Percentiles rank a stretch among this genome's conserved stretches.
phyloP scores from a whole-genome alignment of 805 yeast genomes.

The Candida tammaniensis region DNA sequence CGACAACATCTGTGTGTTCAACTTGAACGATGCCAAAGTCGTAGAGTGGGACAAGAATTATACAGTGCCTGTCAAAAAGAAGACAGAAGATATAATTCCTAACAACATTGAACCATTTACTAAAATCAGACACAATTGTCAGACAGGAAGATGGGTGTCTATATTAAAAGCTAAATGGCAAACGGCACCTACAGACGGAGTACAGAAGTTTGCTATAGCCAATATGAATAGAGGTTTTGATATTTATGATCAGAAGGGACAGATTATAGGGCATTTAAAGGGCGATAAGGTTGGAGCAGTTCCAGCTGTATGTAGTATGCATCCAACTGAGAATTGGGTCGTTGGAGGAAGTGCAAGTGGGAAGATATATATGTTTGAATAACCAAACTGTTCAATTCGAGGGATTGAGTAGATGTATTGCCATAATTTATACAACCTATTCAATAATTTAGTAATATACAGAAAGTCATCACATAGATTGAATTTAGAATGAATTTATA shows the following conservation, averaged over 20 bases:
- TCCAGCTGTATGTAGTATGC: conserved; percentile 85
- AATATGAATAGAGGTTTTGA: conserved; percentile 91
- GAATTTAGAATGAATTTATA: background rate
- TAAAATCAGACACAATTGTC: conserved; percentile 84
- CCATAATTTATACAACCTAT: background rate
- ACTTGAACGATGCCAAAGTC: conserved; percentile 42
- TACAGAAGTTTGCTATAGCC: conserved; percentile 84
- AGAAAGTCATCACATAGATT: no score
- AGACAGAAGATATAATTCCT: conserved; percentile 19
- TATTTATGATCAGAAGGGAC: conserved; percentile 73
- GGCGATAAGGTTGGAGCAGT: conserved; percentile 74
- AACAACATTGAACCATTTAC: conserved; percentile 55
- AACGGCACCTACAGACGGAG: conserved; percentile 59
- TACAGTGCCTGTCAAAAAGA: conserved; percentile 5
- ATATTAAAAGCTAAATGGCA: conserved; percentile 91
- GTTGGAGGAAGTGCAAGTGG: conserved; percentile 96
- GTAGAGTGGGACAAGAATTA: conserved; percentile 22
- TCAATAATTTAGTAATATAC: no score
- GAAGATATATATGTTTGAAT: conserved; percentile 63
- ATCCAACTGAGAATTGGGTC: conserved; percentile 84
- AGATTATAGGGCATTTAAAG: conserved; percentile 71
- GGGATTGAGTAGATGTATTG: no score
- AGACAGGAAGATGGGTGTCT: conserved; percentile 96
- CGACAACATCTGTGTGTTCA: conserved; percentile 72
- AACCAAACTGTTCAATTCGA: no score